Percentiles rank a stretch among this genome's conserved stretches.
Conservation (phyloP, 2,329 filamentous ascomycete genomes). For the Phyllachora maydis region DNA sequence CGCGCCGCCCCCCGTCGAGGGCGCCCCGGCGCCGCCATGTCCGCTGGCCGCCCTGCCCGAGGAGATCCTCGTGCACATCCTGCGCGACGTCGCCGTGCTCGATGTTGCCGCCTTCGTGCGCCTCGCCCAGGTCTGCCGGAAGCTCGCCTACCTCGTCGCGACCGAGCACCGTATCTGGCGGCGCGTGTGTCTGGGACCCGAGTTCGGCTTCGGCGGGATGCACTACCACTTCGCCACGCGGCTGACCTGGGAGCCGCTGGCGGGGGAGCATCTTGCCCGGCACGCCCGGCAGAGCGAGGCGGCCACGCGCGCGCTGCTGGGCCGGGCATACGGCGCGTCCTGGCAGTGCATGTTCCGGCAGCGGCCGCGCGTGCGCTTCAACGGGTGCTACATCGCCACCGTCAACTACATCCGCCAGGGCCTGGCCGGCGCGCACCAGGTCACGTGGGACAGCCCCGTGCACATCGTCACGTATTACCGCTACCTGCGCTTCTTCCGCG, state of each 20-base stretch:
- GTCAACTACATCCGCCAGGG: conserved; percentile 87
- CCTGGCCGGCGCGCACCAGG: conserved; percentile 44
- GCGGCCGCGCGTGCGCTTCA: conserved; percentile 77
- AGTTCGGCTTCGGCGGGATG: conserved; percentile 70
- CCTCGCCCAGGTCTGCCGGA: conserved; percentile 65
- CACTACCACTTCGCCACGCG: conserved; percentile 56
- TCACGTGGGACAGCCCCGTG: conserved; percentile 64
- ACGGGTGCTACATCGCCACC: conserved; percentile 89
- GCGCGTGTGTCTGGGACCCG: conserved; percentile 43
- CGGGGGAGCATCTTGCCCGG: conserved; percentile 13
- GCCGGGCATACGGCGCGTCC: conserved; percentile 23
- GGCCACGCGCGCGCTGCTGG: conserved; percentile 19
- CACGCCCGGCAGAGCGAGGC: conserved; percentile 10
- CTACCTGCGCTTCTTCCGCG: conserved; percentile 85
- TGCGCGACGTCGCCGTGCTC: conserved; percentile 46
- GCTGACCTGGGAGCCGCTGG: conserved; percentile 30
- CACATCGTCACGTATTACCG: conserved; percentile 97
- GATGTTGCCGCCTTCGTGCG: conserved; percentile 65
- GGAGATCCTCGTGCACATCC: conserved; percentile 66
- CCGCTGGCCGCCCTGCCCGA: conserved; percentile 60
- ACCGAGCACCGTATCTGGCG: conserved; percentile 81
- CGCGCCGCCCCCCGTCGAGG: conserved; percentile 47
- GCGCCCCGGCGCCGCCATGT: conserved; percentile 54
- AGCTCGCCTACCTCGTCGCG: conserved; percentile 64
- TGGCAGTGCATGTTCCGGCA: conserved; percentile 57